Evolutionary conservation across 257 asterid genomes (phyloP), one percentile per base, ranked within the genome.

Genomic region (Knoxia roxburghii): DNA sequence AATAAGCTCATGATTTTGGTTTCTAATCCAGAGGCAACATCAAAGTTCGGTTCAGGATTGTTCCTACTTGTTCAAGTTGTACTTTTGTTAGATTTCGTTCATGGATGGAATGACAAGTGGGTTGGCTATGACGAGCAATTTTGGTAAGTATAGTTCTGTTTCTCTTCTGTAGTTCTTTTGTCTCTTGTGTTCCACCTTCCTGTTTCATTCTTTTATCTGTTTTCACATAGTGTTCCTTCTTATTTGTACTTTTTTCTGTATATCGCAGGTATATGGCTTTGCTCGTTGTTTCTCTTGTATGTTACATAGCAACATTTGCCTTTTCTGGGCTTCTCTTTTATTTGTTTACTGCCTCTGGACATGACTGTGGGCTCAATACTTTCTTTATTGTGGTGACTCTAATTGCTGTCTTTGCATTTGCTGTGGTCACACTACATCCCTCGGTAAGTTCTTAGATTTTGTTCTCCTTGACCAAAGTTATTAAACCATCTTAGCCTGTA

Each of bases 21-120:
- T 72, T n/a, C 68, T 24, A 72, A 68, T 85, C 81, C 90, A 91
- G 96, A 91, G 95, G 33, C 96, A 29, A 81, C 78, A 67, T 91
- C 98, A 37, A 91, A 91, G 81, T 89, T 91, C 69, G 98, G 98
- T 41, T 85, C 98, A 17, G 96, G 98, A 73, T 73, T 91, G 61
- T 91, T 91, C 82, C 96, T 91, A 70, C 91, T 91, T 40, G 92
- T 91, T 76, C 98, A 91, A 86, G 98, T 91, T 76, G 95, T 91
- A 67, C 91, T 91, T 76, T 78, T 91, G 68, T 84, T 87, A 64
- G 98, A 91, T 77, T 91, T 91, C 79, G 89, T 91, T 64, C 96
- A 89, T 78, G 81, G 95, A 56, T 91, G 98, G 98, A 91, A 91
- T 68, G 95, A 87, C 85, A 91, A 84, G 80, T 91, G 98, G 98